Conservation (phyloP, 352 stramenopile genomes). For the Phytophthora fragariaefolia region DNA sequence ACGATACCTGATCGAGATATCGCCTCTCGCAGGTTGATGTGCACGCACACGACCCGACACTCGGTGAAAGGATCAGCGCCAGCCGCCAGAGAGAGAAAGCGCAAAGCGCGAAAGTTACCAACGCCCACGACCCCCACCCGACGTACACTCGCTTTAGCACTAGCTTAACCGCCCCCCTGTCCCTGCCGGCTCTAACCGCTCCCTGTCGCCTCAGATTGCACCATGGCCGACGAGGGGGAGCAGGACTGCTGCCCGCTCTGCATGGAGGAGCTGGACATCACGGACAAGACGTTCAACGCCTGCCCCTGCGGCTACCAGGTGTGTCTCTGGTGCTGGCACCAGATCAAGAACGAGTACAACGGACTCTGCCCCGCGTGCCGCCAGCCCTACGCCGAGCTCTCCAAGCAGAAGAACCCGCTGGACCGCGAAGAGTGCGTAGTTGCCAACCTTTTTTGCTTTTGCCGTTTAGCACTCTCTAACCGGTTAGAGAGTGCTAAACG, state of each 20-base stretch:
- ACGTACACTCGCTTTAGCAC: not conserved
- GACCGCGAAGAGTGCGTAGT: slow-evolving; percentile 93
- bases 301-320: slow-evolving; percentile 99
- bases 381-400: slow-evolving; percentile 95
- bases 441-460: not conserved
- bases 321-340: slow-evolving; percentile 99
- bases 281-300: slow-evolving; percentile 98
- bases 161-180: not conserved
- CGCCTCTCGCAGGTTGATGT: not conserved
- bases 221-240: slow-evolving; percentile 84
- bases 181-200: not conserved
- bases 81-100: slow-evolving; percentile 28
- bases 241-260: slow-evolving; percentile 96
- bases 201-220: not conserved
- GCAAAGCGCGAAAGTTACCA: not conserved
- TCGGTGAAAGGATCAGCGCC: slow-evolving; percentile 52
- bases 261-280: slow-evolving; percentile 98
- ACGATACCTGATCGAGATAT: not conserved
- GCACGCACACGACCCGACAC: not conserved
- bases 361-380: slow-evolving; percentile 97
- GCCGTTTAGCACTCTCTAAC: slow-evolving; percentile 3
- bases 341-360: slow-evolving; percentile 99
- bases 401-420: slow-evolving; percentile 92
- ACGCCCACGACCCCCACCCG: not conserved
- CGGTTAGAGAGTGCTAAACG: slow-evolving; percentile 1